Evolutionary conservation across 2,329 filamentous ascomycete species (phyloP).

Genomic region (Teratosphaeria epicoccoides): DNA sequence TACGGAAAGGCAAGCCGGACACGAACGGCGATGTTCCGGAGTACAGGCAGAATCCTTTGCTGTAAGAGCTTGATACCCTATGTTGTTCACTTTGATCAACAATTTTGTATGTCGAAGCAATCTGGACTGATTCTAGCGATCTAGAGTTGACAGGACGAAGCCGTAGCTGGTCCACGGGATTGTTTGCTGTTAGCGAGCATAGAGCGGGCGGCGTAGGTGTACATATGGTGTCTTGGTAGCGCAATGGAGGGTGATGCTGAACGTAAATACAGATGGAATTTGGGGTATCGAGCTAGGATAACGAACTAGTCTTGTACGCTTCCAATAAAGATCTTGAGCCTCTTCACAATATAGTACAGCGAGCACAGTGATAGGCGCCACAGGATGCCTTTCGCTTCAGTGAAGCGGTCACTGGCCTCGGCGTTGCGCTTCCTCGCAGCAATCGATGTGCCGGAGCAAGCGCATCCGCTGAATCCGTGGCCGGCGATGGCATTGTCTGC

Average conservation of each 20-base stretch:
- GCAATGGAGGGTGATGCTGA: neutral
- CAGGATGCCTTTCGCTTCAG: neutral
- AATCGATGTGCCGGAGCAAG: neutral
- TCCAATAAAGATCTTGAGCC: neutral
- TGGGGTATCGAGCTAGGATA: neutral
- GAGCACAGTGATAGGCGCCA: conserved; percentile 9
- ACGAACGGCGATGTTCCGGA: conserved; percentile 47
- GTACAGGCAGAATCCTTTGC: conserved; percentile 53
- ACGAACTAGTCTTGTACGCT: conserved; percentile 4
- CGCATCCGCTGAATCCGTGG: neutral
- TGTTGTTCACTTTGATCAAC: neutral
- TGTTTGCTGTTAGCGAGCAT: neutral
- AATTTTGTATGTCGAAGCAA: neutral
- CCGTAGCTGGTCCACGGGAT: neutral
- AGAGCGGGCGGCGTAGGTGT: neutral
- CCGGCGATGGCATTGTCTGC: neutral
- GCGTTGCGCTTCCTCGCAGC: neutral
- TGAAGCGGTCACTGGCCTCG: neutral
- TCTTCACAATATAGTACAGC: conserved; percentile 13
- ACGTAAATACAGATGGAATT: neutral
- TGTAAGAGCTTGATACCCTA: conserved; percentile 32
- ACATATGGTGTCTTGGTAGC: neutral
- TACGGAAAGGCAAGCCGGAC: conserved; percentile 34
- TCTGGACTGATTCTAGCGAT: conserved; percentile 1
- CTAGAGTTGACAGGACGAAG: conserved; percentile 7